A percentile compares a stretch with the other conserved stretches of the same genome.
These are phyloP conservation scores for Cephalotrichum gorgonifer DNA, from an alignment of 2,329 filamentous ascomycete genomes.

Conservation along the genomic window DNA sequence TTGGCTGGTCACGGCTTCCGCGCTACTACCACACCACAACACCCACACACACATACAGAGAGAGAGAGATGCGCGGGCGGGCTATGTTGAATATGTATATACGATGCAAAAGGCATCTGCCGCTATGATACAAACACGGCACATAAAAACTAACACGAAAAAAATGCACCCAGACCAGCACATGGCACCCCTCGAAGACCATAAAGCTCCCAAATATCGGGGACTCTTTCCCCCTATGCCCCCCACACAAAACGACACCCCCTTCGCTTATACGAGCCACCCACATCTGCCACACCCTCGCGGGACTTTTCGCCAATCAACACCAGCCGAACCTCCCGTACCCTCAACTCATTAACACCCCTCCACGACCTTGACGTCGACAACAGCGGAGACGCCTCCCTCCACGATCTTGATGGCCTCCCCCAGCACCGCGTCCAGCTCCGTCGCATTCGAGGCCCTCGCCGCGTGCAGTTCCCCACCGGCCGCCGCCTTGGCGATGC, in stretches of 20 bases:
- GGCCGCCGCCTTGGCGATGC: constrained; percentile 49
- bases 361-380: constrained; percentile 40
- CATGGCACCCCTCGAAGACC: no score
- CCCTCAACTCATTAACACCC: constrained; percentile 23
- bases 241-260: not conserved
- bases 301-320: not conserved
- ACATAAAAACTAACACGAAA: no score
- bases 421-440: constrained; percentile 35
- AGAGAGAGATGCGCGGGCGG: no score
- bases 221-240: no score
- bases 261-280: not conserved
- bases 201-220: no score
- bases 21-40: no score
- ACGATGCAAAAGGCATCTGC: no score
- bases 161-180: no score
- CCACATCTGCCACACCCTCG: not conserved
- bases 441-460: constrained; percentile 31
- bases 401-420: constrained; percentile 41
- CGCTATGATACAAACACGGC: no score
- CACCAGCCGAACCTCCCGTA: not conserved
- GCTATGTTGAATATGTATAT: no score
- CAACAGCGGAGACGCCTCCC: constrained; percentile 38
- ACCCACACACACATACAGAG: no score
- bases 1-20: no score
- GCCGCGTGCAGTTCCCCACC: constrained; percentile 42